Evolutionary conservation across 139 green algal genomes (phyloP), one percentile per base, ranked within the genome.

Genomic region (Raphidocelis subcapitata): DNA sequence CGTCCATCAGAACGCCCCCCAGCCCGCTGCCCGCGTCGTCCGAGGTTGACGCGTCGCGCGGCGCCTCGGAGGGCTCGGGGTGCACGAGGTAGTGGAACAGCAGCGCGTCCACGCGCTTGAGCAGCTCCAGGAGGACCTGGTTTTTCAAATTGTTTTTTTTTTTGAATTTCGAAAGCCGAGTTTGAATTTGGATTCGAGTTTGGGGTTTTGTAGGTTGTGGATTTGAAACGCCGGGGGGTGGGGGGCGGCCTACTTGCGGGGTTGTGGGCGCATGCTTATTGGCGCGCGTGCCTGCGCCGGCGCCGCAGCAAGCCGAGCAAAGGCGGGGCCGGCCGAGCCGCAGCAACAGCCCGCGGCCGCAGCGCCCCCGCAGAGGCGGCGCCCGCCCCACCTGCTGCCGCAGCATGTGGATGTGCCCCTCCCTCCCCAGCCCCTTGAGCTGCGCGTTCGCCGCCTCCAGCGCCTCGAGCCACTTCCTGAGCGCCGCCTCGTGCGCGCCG

Each of bases 401-500:
- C 49, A 77, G 70, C 41, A 60, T 77, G 46, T n/a, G 44, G 32
- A 61, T 49, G 63, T 77, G 70, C 32, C 70, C 54, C 33, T 77
- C 55, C 44, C 55, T 28, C 18, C 51, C 67, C n/a, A 85, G 70
- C 23, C 55, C 62, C 33, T 26, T 41, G 20, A 89, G 75, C 29
- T 66, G 54, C 0, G 21, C 12, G 29, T 49, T 44, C 52, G 83
- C 75, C 21, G 65, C 77, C 36, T 87, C 76, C 62, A 94, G 82
- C 4, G 62, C 84, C 21, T 84, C 79, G 52, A 93, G 85, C 89
- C 89, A 94, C 29, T 83, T 79, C 57, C 84, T 86, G 68, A 92
- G 84, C 28, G 89, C 87, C 2, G 77, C 79, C 68, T 94, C 89
- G 79, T 92, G 81, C 29, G 52, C 70, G 44, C 61, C 62, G 62